Conservation (phyloP, 1,284 basidiomycete species). For the Trametes versicolor region DNA sequence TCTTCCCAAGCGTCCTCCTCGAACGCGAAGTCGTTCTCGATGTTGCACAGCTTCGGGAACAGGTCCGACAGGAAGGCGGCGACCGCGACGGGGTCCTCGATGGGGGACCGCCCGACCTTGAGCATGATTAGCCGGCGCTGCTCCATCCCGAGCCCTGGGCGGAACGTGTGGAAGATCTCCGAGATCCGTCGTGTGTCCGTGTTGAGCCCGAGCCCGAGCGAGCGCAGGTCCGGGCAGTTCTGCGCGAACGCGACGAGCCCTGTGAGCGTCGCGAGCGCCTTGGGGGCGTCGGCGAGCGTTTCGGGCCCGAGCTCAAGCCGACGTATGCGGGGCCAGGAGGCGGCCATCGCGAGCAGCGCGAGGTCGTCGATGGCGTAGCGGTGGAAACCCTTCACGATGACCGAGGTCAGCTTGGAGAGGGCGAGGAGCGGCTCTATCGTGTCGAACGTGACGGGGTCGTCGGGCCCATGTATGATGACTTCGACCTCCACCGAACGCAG, state of each 20-base stretch:
- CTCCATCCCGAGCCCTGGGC: background rate
- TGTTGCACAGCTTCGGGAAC: conserved; percentile 6
- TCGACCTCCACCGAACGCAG: background rate
- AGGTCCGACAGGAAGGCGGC: conserved; percentile 18
- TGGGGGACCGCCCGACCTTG: conserved; percentile 11
- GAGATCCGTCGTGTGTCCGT: background rate
- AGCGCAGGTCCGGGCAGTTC: conserved; percentile 7
- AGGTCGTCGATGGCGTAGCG: conserved; percentile 10
- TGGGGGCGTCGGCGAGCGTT: background rate
- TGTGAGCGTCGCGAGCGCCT: conserved; percentile 2
- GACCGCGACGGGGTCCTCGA: conserved; percentile 8
- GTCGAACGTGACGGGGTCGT: background rate
- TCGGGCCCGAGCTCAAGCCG: conserved; percentile 12
- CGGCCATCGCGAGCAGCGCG: conserved; percentile 1
- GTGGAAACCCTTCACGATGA: background rate
- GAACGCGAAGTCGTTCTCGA: background rate
- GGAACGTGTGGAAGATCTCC: background rate
- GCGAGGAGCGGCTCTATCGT: conserved; percentile 2
- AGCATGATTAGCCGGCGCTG: conserved; percentile 4
- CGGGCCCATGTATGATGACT: background rate
- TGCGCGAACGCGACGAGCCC: conserved; percentile 15
- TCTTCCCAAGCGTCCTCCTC: background rate
- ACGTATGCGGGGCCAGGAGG: conserved; percentile 6
- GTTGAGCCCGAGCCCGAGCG: conserved; percentile 7
- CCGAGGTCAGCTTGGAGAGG: background rate